phyloP scores from a whole-genome alignment of 306 rosid species.

The Trichosanthes truncata region DNA sequence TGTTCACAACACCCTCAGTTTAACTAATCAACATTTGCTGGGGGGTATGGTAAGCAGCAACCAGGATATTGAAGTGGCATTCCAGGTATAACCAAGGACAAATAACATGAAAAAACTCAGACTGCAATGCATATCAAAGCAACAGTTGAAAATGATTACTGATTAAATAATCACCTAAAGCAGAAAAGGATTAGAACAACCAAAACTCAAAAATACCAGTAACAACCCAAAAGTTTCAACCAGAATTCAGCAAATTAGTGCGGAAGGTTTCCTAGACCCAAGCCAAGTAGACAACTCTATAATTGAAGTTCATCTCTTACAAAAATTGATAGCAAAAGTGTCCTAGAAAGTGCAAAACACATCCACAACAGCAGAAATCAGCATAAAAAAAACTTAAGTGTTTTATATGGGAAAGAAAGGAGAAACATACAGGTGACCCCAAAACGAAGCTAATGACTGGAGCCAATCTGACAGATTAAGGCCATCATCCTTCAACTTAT shows the following conservation, averaged over 20 bases:
- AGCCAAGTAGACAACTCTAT: background rate
- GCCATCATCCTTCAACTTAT: slow-evolving; percentile 93
- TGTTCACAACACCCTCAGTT: slow-evolving; percentile 18
- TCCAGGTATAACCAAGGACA: slow-evolving; percentile 22
- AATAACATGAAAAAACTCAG: slow-evolving; percentile 1
- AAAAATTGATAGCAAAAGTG: background rate
- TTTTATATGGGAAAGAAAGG: slow-evolving; percentile 5
- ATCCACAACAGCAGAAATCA: background rate
- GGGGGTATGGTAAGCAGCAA: slow-evolving; percentile 48
- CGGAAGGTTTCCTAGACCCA: background rate
- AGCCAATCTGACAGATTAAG: slow-evolving; percentile 99
- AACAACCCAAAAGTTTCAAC: background rate
- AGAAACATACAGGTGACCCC: slow-evolving; percentile 96
- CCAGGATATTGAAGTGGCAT: slow-evolving; percentile 62
- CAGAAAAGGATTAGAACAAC: background rate
- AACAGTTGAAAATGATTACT: background rate
- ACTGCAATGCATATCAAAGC: slow-evolving; percentile 20
- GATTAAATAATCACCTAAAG: background rate
- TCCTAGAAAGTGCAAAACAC: background rate
- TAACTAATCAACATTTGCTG: slow-evolving; percentile 38
- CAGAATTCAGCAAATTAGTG: background rate
- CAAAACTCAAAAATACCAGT: background rate
- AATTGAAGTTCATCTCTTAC: background rate
- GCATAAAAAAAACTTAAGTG: background rate
- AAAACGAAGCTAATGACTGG: slow-evolving; percentile 95